These are phyloP conservation scores for Graphilbum ipis-grandicollis DNA, from an alignment of 2,329 filamentous ascomycete genomes.

Conservation along the genomic window DNA sequence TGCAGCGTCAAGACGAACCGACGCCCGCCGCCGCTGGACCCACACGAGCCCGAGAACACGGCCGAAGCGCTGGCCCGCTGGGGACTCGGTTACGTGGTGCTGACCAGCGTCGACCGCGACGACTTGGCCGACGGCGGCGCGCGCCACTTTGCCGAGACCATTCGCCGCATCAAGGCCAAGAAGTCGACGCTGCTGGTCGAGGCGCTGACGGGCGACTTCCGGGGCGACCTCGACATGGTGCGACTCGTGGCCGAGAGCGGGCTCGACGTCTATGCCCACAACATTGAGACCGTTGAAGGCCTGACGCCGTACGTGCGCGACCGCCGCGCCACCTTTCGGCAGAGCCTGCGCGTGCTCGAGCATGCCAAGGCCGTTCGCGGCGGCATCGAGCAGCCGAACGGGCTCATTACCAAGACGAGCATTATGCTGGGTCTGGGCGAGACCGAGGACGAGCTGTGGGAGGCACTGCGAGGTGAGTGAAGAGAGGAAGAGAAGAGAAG, in stretches of 20 bases:
- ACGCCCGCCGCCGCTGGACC: conserved; percentile 62
- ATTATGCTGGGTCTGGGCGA: conserved; percentile 94
- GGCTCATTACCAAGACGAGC: conserved; percentile 94
- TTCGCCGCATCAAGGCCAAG: conserved; percentile 82
- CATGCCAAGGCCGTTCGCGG: conserved; percentile 62
- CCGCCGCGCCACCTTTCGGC: conserved; percentile 72
- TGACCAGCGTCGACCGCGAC: conserved; percentile 87
- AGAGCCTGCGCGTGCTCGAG: conserved; percentile 63
- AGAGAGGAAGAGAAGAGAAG: not conserved
- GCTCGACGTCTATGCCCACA: conserved; percentile 92
- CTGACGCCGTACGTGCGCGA: conserved; percentile 84
- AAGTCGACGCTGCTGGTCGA: conserved; percentile 63
- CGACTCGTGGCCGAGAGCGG: conserved; percentile 69
- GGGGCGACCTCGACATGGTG: conserved; percentile 75
- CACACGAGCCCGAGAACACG: conserved; percentile 92
- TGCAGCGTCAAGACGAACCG: conserved; percentile 89
- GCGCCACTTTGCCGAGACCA: conserved; percentile 80
- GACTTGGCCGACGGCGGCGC: conserved; percentile 82
- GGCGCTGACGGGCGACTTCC: conserved; percentile 74
- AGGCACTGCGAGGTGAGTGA: conserved; percentile 48
- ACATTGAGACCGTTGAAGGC: conserved; percentile 85
- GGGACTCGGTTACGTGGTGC: conserved; percentile 89
- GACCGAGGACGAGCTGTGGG: conserved; percentile 70
- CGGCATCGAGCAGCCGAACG: conserved; percentile 15
- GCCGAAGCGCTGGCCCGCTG: conserved; percentile 83